Percentiles rank a stretch among this genome's conserved stretches.
These are phyloP conservation scores for Piromyces sp. DNA, from an alignment of 192 early-diverging fungal species.

Conservation along the genomic window DNA sequence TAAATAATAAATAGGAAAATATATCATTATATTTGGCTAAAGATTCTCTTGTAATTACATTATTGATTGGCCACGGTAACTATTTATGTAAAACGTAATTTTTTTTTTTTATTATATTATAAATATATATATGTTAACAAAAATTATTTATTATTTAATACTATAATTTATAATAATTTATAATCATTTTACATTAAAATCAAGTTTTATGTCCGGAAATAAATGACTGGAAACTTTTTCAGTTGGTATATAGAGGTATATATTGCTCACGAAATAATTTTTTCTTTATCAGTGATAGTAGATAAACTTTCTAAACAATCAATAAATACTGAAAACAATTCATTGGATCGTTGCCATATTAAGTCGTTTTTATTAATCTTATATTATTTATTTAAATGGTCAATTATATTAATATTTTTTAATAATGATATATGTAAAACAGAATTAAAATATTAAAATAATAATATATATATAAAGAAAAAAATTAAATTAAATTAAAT, in stretches of 20 bases:
- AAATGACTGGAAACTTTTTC: neutral
- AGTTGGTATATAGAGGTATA: neutral
- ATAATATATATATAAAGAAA: too few relatives aligned
- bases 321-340: neutral
- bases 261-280: neutral
- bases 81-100: too few relatives aligned
- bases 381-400: too few relatives aligned
- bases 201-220: neutral
- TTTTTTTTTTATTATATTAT: too few relatives aligned
- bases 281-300: neutral
- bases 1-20: neutral
- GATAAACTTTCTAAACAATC: neutral
- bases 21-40: neutral
- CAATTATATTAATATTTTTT: too few relatives aligned
- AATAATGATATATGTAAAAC: too few relatives aligned
- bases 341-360: neutral
- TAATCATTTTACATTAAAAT: neutral
- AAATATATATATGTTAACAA: too few relatives aligned
- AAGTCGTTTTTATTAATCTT: neutral
- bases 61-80: neutral
- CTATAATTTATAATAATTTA: too few relatives aligned
- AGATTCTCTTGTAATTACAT: neutral
- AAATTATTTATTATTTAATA: too few relatives aligned
- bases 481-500: too few relatives aligned
- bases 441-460: too few relatives aligned